Evolutionary conservation across 306 rosid genomes (phyloP), one percentile per base, ranked within the genome.

Genomic region (Echinosophora koreensis): DNA sequence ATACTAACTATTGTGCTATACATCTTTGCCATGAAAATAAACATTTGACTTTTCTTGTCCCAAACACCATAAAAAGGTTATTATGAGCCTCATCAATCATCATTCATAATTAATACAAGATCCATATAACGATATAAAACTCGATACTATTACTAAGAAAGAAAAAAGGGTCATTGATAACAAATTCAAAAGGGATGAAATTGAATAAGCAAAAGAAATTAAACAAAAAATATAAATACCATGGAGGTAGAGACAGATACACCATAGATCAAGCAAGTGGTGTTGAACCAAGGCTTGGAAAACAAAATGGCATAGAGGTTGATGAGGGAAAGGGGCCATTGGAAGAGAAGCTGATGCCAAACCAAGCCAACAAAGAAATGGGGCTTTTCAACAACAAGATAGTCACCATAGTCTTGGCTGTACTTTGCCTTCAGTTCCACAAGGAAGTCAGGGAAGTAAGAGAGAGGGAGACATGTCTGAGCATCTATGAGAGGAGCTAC

Each of bases 221-320:
- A 0, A 16, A 44, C 46, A 13, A 2, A 3, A 35, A 42, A 17
- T 22, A n/a, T 4, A 66, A n/a, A 9, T 84, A 92, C 97, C 94
- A 94, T 82, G 66, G 91, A 77, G 60, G 98, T 77, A 11, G 79
- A 50, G 63, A 75, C 37, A 46, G 98, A 84, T 56, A 76, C 92
- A 42, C 91, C 97, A 72, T 82, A 84, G 76, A 92, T 80, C 93
- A 90, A 84, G 80, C 97, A 94, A 56, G 97, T 86, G 83, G 95
- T 90, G 32, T 76, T 86, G 81, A 83, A 85, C 97, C 97, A 94
- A 68, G 85, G 66, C 76, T 90, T 90, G 50, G 85, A 57, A 41
- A 81, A 77, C 42, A 87, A 60, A 27, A 88, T 81, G 4, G 71
- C 97, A 73, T 89, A 90, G 65, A 94, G 49, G 66, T 81, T 92